phyloP scores from a whole-genome alignment of 2,329 filamentous ascomycete species.

The Cyanodermella asteris region DNA sequence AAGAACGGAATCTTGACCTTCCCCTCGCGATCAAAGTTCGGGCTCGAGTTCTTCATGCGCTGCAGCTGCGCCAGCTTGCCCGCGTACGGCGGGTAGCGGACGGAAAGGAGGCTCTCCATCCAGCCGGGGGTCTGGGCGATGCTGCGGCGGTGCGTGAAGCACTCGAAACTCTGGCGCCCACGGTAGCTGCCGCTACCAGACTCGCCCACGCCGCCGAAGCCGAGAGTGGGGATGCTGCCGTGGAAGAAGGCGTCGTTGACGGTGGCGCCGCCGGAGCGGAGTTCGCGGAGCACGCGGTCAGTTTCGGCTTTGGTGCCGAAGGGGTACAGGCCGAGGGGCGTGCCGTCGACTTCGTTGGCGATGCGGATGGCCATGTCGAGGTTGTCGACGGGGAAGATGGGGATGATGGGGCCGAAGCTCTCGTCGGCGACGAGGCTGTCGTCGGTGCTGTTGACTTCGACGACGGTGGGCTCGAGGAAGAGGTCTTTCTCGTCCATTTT shows the following conservation, averaged over 20 bases:
- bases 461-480: conserved; percentile 81
- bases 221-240: conserved; percentile 44
- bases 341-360: conserved; percentile 61
- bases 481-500: conserved; percentile 56
- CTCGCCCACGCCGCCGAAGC: conserved; percentile 68
- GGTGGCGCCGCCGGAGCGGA: conserved; percentile 45
- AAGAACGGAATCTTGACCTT: conserved; percentile 18
- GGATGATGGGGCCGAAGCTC: conserved; percentile 81
- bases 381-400: conserved; percentile 53
- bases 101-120: conserved; percentile 33
- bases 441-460: conserved; percentile 53
- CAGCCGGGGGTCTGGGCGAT: conserved; percentile 37
- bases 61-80: conserved; percentile 32
- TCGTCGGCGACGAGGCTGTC: conserved; percentile 67
- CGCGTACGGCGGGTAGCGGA: conserved; percentile 39
- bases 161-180: conserved; percentile 46
- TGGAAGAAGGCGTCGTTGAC: conserved; percentile 43
- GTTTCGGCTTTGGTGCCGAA: conserved; percentile 69
- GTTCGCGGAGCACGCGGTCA: conserved; percentile 40
- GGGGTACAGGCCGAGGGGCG: conserved; percentile 62
- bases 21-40: conserved; percentile 39
- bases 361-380: conserved; percentile 71
- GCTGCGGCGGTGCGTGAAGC: conserved; percentile 37
- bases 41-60: conserved; percentile 28
- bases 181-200: conserved; percentile 59